Percentiles rank a stretch among this genome's conserved stretches.
phyloP scores from a whole-genome alignment of 306 rosid genomes.

The Datisca glomerata region DNA sequence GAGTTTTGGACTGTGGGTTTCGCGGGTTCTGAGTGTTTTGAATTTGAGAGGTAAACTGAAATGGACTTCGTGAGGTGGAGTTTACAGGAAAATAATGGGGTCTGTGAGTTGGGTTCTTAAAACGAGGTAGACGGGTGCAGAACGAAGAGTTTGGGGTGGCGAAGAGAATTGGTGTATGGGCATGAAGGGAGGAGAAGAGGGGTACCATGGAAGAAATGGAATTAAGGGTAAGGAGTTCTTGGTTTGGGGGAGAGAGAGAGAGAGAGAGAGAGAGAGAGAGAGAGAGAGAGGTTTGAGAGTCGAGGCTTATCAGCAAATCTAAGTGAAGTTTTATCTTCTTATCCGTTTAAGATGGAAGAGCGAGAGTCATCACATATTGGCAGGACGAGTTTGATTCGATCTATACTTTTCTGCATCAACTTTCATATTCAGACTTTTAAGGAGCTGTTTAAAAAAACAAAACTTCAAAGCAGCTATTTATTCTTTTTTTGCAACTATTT shows the following conservation, averaged over 20 bases:
- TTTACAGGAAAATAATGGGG: constrained; percentile 8
- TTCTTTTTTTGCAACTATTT: not conserved
- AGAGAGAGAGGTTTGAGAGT: not conserved
- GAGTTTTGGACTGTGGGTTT: constrained; percentile 32
- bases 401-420: not conserved
- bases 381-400: not conserved
- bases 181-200: not conserved
- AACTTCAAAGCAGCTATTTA: no score
- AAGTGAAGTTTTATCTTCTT: constrained; percentile 5
- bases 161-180: not conserved
- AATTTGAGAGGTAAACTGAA: constrained; percentile 10
- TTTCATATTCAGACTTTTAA: no score
- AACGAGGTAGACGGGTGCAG: constrained; percentile 14
- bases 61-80: constrained; percentile 28
- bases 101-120: not conserved
- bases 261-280: constrained; percentile 13
- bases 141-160: constrained; percentile 11
- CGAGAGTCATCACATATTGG: not conserved
- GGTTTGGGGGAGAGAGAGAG: constrained; percentile 6
- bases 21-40: constrained; percentile 16
- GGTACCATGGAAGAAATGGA: constrained; percentile 1
- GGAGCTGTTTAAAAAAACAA: no score
- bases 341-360: constrained; percentile 4
- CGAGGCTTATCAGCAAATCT: not conserved
- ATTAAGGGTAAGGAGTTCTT: not conserved